phyloP scores from a whole-genome alignment of 257 asterid genomes.

The Nicotiana otophora region DNA sequence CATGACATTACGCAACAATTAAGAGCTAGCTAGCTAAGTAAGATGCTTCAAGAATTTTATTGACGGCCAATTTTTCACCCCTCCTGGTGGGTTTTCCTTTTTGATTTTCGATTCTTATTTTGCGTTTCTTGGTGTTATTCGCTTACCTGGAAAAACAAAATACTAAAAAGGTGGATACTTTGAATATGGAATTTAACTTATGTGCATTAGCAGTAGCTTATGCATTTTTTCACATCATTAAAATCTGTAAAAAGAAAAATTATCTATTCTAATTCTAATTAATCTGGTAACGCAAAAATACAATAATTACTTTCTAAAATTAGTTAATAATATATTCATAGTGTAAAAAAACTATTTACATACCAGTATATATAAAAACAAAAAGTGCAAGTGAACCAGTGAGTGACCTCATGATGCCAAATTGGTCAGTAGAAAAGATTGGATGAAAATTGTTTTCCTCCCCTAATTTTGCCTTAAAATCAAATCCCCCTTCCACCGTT shows the following conservation, averaged over 20 bases:
- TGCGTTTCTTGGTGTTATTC: neutral
- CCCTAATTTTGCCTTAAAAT: neutral
- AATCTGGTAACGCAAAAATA: no score
- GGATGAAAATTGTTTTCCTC: neutral
- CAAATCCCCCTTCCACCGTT: neutral
- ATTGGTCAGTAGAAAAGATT: neutral
- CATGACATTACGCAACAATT: neutral
- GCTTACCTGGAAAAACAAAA: neutral
- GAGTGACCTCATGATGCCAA: neutral
- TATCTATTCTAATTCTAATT: no score
- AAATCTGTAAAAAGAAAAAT: no score
- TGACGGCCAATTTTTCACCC: neutral
- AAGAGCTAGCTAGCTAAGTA: neutral
- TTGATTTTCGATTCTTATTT: neutral
- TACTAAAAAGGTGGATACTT: neutral
- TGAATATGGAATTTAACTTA: neutral
- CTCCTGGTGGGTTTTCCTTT: neutral
- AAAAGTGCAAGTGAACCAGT: neutral
- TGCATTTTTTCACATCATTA: neutral
- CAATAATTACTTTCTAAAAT: no score
- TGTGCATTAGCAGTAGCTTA: neutral
- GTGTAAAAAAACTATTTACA: no score
- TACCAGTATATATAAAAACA: neutral
- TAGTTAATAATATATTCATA: no score
- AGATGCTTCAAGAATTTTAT: conserved; percentile 21